phyloP scores from a whole-genome alignment of 2,329 filamentous ascomycete species.

The Pseudogymnoascus sp. region DNA sequence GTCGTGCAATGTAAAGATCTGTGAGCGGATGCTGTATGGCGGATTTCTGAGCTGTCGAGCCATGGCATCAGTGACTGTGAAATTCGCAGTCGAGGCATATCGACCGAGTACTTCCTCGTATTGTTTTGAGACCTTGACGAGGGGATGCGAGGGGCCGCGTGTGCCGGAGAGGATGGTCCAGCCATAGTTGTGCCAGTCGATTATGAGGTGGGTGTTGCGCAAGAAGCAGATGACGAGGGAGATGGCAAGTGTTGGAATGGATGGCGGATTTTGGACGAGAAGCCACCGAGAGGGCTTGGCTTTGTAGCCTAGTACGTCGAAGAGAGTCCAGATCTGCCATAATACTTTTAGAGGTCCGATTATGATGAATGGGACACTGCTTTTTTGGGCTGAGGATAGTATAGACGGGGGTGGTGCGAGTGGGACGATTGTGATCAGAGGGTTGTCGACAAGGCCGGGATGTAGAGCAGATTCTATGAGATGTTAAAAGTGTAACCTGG shows the following conservation, averaged over 20 bases:
- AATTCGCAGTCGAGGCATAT: slow-evolving; percentile 59
- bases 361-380: slow-evolving; percentile 66
- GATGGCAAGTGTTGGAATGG: slow-evolving; percentile 80
- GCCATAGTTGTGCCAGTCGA: slow-evolving; percentile 99
- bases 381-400: slow-evolving; percentile 45
- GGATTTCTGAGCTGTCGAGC: slow-evolving; percentile 53
- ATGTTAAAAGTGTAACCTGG: slow-evolving; percentile 7
- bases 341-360: slow-evolving; percentile 77
- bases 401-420: slow-evolving; percentile 58
- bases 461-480: slow-evolving; percentile 66
- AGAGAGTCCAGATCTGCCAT: slow-evolving; percentile 68
- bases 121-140: slow-evolving; percentile 66
- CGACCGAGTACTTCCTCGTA: slow-evolving; percentile 71
- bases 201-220: slow-evolving; percentile 71
- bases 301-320: slow-evolving; percentile 62
- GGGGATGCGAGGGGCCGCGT: slow-evolving; percentile 50
- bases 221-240: slow-evolving; percentile 64
- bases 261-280: slow-evolving; percentile 86
- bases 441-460: slow-evolving; percentile 62
- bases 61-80: slow-evolving; percentile 91
- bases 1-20: slow-evolving; percentile 71
- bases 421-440: slow-evolving; percentile 61
- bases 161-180: slow-evolving; percentile 77
- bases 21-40: slow-evolving; percentile 56
- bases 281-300: slow-evolving; percentile 74